phyloP scores from a whole-genome alignment of 768 basidiomycete species.

The Symmetrospora coprosmae region DNA sequence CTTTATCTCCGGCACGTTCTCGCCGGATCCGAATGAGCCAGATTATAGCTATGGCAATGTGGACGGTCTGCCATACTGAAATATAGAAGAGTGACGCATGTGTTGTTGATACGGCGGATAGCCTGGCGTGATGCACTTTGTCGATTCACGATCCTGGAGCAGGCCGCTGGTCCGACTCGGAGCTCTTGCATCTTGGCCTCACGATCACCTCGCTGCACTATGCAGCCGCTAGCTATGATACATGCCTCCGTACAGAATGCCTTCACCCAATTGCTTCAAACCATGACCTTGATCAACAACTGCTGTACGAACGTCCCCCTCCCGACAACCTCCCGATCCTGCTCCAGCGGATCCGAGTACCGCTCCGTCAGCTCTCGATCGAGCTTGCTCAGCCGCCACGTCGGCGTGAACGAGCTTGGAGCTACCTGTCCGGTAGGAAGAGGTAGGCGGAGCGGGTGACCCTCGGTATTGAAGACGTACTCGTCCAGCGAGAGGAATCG shows the following conservation, averaged over 20 bases:
- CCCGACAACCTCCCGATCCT: not conserved
- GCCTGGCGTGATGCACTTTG: too few species aligned
- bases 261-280: too few species aligned
- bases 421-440: conserved; percentile 37
- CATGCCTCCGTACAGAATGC: too few species aligned
- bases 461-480: conserved; percentile 48
- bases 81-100: too few species aligned
- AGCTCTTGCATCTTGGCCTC: not conserved
- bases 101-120: too few species aligned
- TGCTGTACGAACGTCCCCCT: conserved; percentile 5
- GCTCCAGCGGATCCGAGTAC: not conserved
- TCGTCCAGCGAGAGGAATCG: conserved; percentile 46
- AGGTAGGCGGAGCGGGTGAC: conserved; percentile 57
- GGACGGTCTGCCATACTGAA: too few species aligned
- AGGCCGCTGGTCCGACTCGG: too few species aligned
- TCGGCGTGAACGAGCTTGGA: conserved; percentile 3
- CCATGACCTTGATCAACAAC: too few species aligned
- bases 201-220: not conserved
- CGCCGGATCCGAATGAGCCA: too few species aligned
- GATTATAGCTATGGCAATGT: too few species aligned
- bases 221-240: not conserved
- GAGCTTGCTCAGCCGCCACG: not conserved
- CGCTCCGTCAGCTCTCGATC: conserved; percentile 1
- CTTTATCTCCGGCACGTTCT: too few species aligned
- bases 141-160: too few species aligned